Base-by-base conservation (phyloP, 2,329 filamentous ascomycete genomes). In the Teratosphaeria epicoccoides region DNA sequence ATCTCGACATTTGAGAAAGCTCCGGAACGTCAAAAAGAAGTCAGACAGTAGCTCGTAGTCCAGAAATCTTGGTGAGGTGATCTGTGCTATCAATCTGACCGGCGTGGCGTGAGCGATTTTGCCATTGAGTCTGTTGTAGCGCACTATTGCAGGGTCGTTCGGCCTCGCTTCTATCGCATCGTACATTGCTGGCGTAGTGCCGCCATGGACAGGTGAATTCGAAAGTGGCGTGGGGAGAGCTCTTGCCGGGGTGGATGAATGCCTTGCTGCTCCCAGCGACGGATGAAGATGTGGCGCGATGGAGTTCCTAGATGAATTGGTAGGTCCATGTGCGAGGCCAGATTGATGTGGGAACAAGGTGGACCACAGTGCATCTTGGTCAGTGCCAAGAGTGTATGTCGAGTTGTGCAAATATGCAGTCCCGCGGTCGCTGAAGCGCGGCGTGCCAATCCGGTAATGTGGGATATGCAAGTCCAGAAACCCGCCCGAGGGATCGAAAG, bases 21-120 rank as follows among this genome's bases (percentile, higher is more conserved):
- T 80, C 47, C 93, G 87, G 64, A 88, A 98, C 0, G 93, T 97
- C 22, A 98, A 79, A 64, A 98, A 98, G 70, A 98, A 98, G 68
- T 98, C 93, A 1, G 93, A 97, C 4, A 98, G 81, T 4, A 98
- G 78, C 63, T 97, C 91, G 67, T 98, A 98, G 68, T 98, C 91
- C 63, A 98, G 81, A 66, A 97, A 96, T 47, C 83, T 89, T 14
- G 93, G 88, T 0, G 93, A 97, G 0, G 93, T 97, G 57, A 98
- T 96, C 70, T 98, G 90, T 11, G 91, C 90, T 47, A 98, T 87
- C 33, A 98, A 81, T 11, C 93, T 84, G 2, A 90, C 84, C 1
- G 91, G 89, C 0, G 89, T 96, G 12, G 93, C 93, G 28, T 93
- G 93, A 25, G 84, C 84, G 20, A 98, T 90, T 82, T 10, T 81